Percentiles rank a stretch among this genome's conserved stretches.
Evolutionary conservation across 192 early-diverging fungal species (phyloP).

Genomic region (Backusella australiensis): DNA sequence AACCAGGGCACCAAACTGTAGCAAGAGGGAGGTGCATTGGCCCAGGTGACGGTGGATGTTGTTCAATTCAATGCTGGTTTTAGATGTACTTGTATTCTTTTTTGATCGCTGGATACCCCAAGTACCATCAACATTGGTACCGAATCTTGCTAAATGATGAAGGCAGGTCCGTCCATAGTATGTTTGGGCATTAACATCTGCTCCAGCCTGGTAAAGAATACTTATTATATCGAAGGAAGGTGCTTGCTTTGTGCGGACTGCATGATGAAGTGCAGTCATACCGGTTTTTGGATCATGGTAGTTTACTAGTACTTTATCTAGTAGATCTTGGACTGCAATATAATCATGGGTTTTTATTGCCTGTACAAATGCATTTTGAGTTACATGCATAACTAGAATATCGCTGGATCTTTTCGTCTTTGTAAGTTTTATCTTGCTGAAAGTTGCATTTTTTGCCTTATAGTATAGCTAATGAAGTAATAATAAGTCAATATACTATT

Average conservation of each 20-base stretch:
- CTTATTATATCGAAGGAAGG: conserved; percentile 48
- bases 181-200: conserved; percentile 52
- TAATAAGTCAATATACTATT: not conserved
- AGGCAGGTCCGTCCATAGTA: conserved; percentile 52
- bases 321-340: conserved; percentile 43
- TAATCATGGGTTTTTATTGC: conserved; percentile 60
- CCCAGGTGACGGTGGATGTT: conserved; percentile 35
- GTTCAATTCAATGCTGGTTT: not conserved
- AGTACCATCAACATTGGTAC: conserved; percentile 31
- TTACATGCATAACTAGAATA: conserved; percentile 31
- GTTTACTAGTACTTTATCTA: conserved; percentile 41
- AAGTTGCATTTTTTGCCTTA: not conserved
- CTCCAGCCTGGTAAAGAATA: conserved; percentile 51
- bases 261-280: conserved; percentile 58
- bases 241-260: conserved; percentile 49
- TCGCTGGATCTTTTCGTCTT: conserved; percentile 35
- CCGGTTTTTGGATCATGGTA: conserved; percentile 56
- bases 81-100: not conserved
- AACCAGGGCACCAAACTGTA: conserved; percentile 44
- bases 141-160: conserved; percentile 50
- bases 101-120: conserved; percentile 34
- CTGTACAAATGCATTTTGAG: conserved; percentile 48
- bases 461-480: not conserved
- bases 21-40: conserved; percentile 40
- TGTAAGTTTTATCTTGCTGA: conserved; percentile 32